phyloP scores from a whole-genome alignment of 345 rosid species.

The Odontarrhena argentea region DNA sequence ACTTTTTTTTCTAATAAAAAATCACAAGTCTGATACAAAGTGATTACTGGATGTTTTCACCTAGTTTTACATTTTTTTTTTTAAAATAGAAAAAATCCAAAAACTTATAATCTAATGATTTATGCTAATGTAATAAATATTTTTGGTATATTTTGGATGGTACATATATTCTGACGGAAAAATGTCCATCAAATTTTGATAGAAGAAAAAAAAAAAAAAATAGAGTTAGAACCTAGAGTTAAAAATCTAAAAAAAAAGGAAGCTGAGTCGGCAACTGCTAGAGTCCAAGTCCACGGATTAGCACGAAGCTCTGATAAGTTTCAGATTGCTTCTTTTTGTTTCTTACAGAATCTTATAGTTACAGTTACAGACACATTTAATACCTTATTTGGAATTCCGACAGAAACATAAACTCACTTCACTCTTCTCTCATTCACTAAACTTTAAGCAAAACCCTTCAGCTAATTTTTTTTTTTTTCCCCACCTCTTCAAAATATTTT shows the following conservation, averaged over 20 bases:
- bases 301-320: slow-evolving; percentile 36
- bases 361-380: slow-evolving; percentile 30
- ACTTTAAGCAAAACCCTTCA: slow-evolving; percentile 4
- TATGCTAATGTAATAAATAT: no score
- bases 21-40: no score
- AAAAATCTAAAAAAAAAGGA: background rate
- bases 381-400: slow-evolving; percentile 24
- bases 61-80: no score
- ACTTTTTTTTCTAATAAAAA: no score
- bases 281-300: slow-evolving; percentile 37
- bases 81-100: no score
- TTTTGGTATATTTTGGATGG: no score
- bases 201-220: no score
- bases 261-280: slow-evolving; percentile 33
- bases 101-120: no score
- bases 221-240: background rate
- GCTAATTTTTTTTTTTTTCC: background rate
- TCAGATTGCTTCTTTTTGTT: slow-evolving; percentile 40
- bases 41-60: no score
- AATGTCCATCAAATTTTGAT: no score
- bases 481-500: slow-evolving; percentile 32
- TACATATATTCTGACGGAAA: no score
- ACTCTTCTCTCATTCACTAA: slow-evolving; percentile 11
- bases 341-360: slow-evolving; percentile 37
- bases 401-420: slow-evolving; percentile 34